Evolutionary conservation across 257 asterid species (phyloP).

Genomic region (Solanum etuberosum): DNA sequence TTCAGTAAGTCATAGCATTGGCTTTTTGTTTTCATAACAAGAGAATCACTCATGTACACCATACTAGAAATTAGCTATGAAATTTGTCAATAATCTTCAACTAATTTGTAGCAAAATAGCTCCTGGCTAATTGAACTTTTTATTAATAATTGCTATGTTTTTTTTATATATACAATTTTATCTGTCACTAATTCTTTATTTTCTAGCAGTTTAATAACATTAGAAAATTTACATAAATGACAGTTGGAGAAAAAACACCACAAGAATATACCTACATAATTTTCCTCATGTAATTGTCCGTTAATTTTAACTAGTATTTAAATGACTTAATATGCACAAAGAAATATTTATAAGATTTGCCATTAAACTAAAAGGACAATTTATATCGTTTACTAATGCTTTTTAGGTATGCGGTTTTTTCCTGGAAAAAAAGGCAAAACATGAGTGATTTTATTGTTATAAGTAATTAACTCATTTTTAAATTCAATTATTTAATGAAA

Average conservation of each 20-base stretch:
- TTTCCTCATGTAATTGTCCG: not conserved
- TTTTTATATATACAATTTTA: too few relatives aligned
- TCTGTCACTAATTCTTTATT: not conserved
- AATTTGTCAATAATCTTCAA: not conserved
- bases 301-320: not conserved
- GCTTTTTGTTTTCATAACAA: not conserved
- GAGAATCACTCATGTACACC: not conserved
- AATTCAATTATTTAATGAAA: not conserved
- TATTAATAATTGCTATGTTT: too few relatives aligned
- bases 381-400: not conserved
- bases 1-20: not conserved
- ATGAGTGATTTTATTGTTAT: not conserved
- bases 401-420: not conserved
- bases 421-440: not conserved
- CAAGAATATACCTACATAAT: not conserved
- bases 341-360: not conserved
- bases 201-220: not conserved
- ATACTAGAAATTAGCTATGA: too few relatives aligned
- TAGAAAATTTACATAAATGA: not conserved
- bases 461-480: not conserved
- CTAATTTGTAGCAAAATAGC: not conserved
- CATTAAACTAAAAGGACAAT: not conserved
- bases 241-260: not conserved
- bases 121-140: not conserved
- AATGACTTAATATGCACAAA: not conserved